phyloP scores from a whole-genome alignment of 495 filamentous ascomycete species.

The Xylaria intraflava region DNA sequence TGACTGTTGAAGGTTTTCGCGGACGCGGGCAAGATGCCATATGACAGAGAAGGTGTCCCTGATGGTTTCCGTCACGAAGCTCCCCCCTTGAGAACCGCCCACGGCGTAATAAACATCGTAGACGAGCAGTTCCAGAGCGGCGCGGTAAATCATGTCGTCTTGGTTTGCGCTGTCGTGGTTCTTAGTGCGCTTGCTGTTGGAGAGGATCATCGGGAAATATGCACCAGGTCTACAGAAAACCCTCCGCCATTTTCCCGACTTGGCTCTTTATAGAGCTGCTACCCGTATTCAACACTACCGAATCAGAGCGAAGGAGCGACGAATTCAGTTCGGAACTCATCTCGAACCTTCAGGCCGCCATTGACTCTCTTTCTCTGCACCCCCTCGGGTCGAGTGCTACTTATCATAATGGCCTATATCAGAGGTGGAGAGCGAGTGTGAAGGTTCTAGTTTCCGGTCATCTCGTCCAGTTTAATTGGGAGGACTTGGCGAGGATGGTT shows the following conservation, averaged over 20 bases:
- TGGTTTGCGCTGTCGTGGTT: neutral
- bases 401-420: neutral
- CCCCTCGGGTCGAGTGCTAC: neutral
- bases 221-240: neutral
- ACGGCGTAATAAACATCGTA: conserved; percentile 7
- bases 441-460: neutral
- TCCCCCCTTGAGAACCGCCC: conserved; percentile 5
- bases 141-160: neutral
- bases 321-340: neutral
- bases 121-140: conserved; percentile 4
- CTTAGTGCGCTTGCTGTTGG: neutral
- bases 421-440: neutral
- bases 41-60: conserved; percentile 14
- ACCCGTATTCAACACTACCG: neutral
- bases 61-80: neutral
- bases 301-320: too few species aligned
- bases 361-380: neutral
- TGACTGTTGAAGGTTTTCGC: conserved; percentile 10
- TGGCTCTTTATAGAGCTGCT: neutral
- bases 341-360: neutral
- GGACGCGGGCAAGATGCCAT: conserved; percentile 14
- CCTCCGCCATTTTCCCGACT: neutral
- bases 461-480: neutral
- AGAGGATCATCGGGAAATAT: neutral
- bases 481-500: neutral